Evolutionary conservation across 2,329 filamentous ascomycete species (phyloP).

Genomic region (Aureobasidium vineae): DNA sequence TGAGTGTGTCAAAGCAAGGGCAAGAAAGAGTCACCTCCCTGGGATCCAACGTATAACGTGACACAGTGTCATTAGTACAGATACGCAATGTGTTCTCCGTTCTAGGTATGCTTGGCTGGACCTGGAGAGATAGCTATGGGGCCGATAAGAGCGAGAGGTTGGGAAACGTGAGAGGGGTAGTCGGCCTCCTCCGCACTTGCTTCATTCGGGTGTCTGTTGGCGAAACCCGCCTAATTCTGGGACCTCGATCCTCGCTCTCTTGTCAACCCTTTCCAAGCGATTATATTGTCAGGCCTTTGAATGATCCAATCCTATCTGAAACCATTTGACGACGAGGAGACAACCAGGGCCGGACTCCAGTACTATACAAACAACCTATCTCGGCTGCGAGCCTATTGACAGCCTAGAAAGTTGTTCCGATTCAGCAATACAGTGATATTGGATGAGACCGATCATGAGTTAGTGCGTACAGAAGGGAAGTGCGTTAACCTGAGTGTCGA

Average conservation of each 20-base stretch:
- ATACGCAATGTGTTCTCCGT: no score
- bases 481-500: no score
- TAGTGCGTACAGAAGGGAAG: no score
- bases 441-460: no score
- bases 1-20: neutral
- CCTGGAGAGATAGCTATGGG: neutral
- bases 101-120: neutral
- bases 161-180: constrained; percentile 15
- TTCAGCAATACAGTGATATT: no score
- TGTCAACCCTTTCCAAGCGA: neutral
- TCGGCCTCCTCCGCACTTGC: constrained; percentile 20
- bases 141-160: constrained; percentile 16
- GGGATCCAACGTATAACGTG: neutral
- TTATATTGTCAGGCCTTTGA: no score
- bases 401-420: no score
- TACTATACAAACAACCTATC: no score
- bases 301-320: no score
- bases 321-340: no score
- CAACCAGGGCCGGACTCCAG: no score
- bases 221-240: neutral
- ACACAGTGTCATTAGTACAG: constrained; percentile 6
- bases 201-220: neutral
- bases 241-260: neutral
- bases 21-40: neutral
- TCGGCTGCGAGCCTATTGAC: no score